A percentile compares a stretch with the other conserved stretches of the same genome.
These are phyloP conservation scores for Acanthamoeba culbertsoni DNA, from an alignment of 208 protist species.

Conservation along the genomic window DNA sequence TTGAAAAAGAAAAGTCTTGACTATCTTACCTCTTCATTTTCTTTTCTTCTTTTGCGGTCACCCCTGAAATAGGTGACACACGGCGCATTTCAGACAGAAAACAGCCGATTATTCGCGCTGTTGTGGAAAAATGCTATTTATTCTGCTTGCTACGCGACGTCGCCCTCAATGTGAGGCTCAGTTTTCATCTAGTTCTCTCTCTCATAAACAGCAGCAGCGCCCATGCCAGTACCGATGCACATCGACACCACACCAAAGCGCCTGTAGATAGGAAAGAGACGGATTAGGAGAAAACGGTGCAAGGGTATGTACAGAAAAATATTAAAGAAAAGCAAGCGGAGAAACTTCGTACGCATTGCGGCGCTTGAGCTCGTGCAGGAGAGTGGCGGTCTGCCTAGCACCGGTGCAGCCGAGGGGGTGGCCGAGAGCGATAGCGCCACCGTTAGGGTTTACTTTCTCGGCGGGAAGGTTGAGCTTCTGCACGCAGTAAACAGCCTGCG, in stretches of 20 bases:
- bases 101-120: too few relatives aligned
- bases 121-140: too few relatives aligned
- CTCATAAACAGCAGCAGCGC: slow-evolving; percentile 66
- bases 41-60: too few relatives aligned
- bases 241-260: slow-evolving; percentile 74
- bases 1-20: too few relatives aligned
- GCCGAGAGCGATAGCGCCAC: slow-evolving; percentile 83
- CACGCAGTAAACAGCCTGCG: slow-evolving; percentile 45
- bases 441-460: slow-evolving; percentile 80
- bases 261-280: not conserved
- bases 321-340: not conserved
- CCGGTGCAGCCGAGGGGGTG: slow-evolving; percentile 84
- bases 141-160: too few relatives aligned
- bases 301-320: not conserved
- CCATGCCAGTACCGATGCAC: slow-evolving; percentile 73
- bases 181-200: not conserved
- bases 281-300: not conserved
- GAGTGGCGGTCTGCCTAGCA: slow-evolving; percentile 72
- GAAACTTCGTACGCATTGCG: slow-evolving; percentile 30
- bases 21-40: too few relatives aligned
- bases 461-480: not conserved
- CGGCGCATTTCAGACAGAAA: too few relatives aligned
- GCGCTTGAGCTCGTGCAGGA: slow-evolving; percentile 68
- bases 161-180: not conserved
- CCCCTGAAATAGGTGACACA: too few relatives aligned